Percentiles rank a stretch among this genome's conserved stretches.
Conservation (phyloP, 805 yeast genomes). For the Kregervanrija pseudodelftensis region DNA sequence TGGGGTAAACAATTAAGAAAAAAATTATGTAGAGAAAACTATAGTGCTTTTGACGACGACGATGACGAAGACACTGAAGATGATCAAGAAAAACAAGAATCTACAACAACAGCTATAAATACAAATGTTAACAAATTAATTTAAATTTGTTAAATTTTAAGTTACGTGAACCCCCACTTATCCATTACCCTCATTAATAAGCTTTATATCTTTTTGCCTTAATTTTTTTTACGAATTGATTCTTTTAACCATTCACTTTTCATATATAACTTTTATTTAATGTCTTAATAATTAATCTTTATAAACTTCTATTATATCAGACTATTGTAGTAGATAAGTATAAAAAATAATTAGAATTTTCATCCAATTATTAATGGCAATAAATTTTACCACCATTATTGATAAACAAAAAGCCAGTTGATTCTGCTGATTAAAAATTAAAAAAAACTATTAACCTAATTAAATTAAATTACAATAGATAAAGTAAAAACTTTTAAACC, state of each 20-base stretch:
- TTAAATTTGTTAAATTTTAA: neutral
- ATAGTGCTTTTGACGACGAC: slow-evolving; percentile 28
- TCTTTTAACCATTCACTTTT: too few species aligned
- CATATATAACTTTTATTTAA: neutral
- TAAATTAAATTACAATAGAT: too few species aligned
- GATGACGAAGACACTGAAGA: slow-evolving; percentile 7
- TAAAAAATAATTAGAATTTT: neutral
- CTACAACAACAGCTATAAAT: too few species aligned
- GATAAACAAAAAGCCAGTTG: too few species aligned
- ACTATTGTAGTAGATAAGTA: neutral
- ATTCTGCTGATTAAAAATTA: too few species aligned
- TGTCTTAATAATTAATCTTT: neutral
- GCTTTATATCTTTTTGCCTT: too few species aligned
- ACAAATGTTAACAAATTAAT: neutral
- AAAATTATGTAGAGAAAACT: slow-evolving; percentile 62
- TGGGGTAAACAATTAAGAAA: slow-evolving; percentile 60
- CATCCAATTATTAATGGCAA: too few species aligned
- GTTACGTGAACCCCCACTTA: slow-evolving; percentile 7
- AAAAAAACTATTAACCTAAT: too few species aligned
- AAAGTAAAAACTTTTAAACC: too few species aligned
- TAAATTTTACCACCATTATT: too few species aligned
- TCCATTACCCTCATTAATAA: slow-evolving; percentile 2
- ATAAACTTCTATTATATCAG: neutral
- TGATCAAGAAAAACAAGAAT: neutral
- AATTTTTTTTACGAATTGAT: too few species aligned